These are phyloP conservation scores for Penicillium alfredii DNA, from an alignment of 495 filamentous ascomycete genomes.

Conservation along the genomic window DNA sequence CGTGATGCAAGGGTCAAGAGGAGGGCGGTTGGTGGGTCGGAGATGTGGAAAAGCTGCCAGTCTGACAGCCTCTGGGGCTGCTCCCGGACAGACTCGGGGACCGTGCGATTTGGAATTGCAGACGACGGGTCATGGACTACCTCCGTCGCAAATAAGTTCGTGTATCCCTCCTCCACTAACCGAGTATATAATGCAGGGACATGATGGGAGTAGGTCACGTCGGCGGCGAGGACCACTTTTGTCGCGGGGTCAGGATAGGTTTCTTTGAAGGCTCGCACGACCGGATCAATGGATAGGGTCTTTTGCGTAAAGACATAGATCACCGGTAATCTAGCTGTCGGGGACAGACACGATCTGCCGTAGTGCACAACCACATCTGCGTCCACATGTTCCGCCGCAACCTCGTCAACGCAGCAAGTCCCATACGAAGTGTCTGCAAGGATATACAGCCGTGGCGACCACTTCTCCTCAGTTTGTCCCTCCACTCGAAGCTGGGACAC, in stretches of 20 bases:
- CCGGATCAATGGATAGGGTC: conserved; percentile 50
- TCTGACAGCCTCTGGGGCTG: conserved; percentile 51
- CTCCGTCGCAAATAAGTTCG: conserved; percentile 58
- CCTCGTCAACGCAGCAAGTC: conserved; percentile 94
- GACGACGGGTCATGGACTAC: conserved; percentile 75
- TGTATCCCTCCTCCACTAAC: conserved; percentile 59
- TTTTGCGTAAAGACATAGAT: conserved; percentile 86
- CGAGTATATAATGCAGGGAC: conserved; percentile 46
- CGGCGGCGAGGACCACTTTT: conserved; percentile 78
- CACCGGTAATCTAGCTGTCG: conserved; percentile 81
- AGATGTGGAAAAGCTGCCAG: conserved; percentile 85
- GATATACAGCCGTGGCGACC: conserved; percentile 63
- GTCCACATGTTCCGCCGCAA: conserved; percentile 89
- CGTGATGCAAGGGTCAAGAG: conserved; percentile 84
- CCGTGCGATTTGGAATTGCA: conserved; percentile 75
- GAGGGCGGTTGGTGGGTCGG: conserved; percentile 73
- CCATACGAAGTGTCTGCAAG: conserved; percentile 96
- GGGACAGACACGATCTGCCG: conserved; percentile 84
- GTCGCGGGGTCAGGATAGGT: conserved; percentile 57
- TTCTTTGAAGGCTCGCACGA: conserved; percentile 57
- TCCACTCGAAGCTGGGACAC: conserved; percentile 29
- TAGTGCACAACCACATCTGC: conserved; percentile 95
- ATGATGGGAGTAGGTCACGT: conserved; percentile 77
- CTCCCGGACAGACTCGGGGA: conserved; percentile 47
- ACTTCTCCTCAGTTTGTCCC: conserved; percentile 19